A percentile compares a stretch with the other conserved stretches of the same genome.
Conservation (phyloP, 768 basidiomycete species). For the Phanerodontia chrysosporium region DNA sequence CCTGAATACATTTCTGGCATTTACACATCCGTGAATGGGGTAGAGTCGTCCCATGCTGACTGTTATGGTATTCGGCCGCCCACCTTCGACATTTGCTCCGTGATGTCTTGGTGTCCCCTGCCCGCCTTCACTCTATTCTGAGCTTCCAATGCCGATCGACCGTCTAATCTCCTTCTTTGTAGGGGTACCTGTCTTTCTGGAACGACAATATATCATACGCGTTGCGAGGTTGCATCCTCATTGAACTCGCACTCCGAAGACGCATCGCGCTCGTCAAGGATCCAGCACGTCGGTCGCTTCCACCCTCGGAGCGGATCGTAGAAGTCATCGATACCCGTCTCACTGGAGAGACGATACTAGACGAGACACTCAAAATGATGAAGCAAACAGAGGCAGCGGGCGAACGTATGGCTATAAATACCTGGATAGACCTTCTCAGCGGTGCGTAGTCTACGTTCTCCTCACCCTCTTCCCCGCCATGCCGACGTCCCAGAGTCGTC, state of each 20-base stretch:
- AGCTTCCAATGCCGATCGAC: too few relatives aligned
- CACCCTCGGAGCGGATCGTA: constrained; percentile 77
- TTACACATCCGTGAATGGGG: too few relatives aligned
- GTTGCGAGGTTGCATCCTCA: constrained; percentile 94
- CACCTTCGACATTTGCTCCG: too few relatives aligned
- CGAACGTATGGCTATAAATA: constrained; percentile 78
- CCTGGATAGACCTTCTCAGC: constrained; percentile 92
- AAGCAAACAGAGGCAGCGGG: constrained; percentile 58
- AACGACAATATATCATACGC: constrained; percentile 99
- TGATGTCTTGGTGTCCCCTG: too few relatives aligned
- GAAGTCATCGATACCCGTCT: constrained; percentile 90
- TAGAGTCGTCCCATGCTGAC: too few relatives aligned
- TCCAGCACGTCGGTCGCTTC: constrained; percentile 66
- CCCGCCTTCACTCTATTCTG: too few relatives aligned
- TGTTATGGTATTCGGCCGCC: too few relatives aligned
- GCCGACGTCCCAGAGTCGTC: background rate
- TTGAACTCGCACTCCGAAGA: constrained; percentile 93
- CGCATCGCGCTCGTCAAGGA: constrained; percentile 91
- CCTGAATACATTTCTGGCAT: too few relatives aligned
- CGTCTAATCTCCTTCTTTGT: constrained; percentile 10
- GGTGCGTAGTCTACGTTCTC: constrained; percentile 49
- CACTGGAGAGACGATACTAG: constrained; percentile 94
- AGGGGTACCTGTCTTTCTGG: constrained; percentile 98
- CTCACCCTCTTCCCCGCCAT: background rate
- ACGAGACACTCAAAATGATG: constrained; percentile 96